Percentiles rank a stretch among this genome's conserved stretches.
phyloP scores from a whole-genome alignment of 176 grass and related monocot genomes.

The Carex cristatella region DNA sequence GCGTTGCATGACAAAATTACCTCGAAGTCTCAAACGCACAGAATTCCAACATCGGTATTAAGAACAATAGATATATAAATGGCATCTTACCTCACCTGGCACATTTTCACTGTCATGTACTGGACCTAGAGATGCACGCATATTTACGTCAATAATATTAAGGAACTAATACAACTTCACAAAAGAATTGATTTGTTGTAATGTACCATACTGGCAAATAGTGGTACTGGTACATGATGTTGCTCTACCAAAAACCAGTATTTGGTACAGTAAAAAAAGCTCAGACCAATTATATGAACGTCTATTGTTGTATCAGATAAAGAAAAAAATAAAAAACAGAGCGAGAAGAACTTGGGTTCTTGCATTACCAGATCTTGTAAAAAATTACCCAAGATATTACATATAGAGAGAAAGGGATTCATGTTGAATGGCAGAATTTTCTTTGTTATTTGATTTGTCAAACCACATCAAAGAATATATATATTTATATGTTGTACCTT shows the following conservation, averaged over 20 bases:
- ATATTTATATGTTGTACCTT: conserved; percentile 16
- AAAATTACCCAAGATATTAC: background rate
- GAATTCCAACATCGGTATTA: no score
- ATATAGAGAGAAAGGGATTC: conserved; percentile 3
- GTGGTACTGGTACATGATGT: background rate
- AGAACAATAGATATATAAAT: no score
- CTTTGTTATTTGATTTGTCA: conserved; percentile 25
- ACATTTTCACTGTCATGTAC: no score
- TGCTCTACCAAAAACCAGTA: background rate
- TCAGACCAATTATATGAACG: background rate
- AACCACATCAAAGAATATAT: conserved; percentile 16
- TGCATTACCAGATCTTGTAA: background rate
- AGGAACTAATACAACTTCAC: background rate
- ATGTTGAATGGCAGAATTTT: conserved; percentile 4
- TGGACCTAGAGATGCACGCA: background rate
- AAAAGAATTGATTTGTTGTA: background rate
- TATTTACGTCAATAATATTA: background rate
- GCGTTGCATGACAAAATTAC: no score
- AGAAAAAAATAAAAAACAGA: background rate
- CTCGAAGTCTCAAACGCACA: no score
- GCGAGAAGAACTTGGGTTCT: background rate
- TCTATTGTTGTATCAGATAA: background rate
- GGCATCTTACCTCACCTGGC: no score
- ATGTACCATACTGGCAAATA: background rate
- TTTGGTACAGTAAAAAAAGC: background rate